Base-by-base conservation (phyloP, 768 basidiomycete species). In the Lentinula sp. region DNA sequence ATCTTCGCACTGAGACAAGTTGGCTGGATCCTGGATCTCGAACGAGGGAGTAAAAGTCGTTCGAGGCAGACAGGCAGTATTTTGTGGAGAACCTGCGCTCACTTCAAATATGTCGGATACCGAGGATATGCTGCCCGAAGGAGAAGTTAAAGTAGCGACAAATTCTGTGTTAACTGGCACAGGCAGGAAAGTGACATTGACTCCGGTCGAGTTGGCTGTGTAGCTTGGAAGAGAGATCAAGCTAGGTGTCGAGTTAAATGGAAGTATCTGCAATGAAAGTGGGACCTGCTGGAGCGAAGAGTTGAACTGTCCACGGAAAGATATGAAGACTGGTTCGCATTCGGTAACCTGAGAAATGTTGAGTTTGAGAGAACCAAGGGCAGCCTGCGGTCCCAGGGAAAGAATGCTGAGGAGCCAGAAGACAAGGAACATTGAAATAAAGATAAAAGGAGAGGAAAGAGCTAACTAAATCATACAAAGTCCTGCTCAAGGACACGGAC, bases 101-200 rank as follows among this genome's bases (percentile, higher is more conserved):
- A 86, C 75, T 16, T 66, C 70, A 35, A 80, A 75, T 15, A 86
- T 64, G 62, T 83, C 79, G 23, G 85, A 86, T 7, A 80, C 73
- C 15, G 61, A 64, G 1, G 79, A 78, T 4, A 77, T 66, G 51
- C 69, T 73, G n/a, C 80, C 82, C 4, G 63, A 61, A 0, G 70
- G 69, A 66, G 83, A 78, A 61, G 84, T 80, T 31, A 87, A 75
- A 10, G 83, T 81, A 6, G 84, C 82, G 45, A 88, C 65, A 61
- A 87, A 85, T 13, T 69, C 67, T 7, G 81, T 78, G 31, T 76
- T 79, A 1, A 76, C 79, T 2, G 76, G 62, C 18, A 85, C 71
- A 5, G 85, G 85, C 1, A 87, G 72, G 65, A 81, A 82, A 5
- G 79, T 75, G 55, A 85, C 72, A 34, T 69, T 69, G 15, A 80